phyloP scores from a whole-genome alignment of 192 early-diverging fungal species.

The Dissophora globulifera region DNA sequence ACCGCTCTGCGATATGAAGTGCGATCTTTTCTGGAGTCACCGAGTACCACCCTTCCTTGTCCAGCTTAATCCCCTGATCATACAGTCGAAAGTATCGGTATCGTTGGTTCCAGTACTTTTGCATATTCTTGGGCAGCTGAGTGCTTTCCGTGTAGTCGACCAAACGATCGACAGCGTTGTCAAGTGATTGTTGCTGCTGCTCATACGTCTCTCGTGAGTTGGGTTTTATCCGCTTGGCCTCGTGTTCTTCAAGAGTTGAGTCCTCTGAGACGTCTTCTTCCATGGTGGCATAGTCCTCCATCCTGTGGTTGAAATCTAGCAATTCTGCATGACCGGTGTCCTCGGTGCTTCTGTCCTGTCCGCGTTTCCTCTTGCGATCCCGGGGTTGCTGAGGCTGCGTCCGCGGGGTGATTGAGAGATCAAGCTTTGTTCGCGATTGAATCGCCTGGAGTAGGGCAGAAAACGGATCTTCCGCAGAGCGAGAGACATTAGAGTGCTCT shows the following conservation, averaged over 20 bases:
- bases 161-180: slow-evolving; percentile 9
- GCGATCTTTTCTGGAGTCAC: slow-evolving; percentile 95
- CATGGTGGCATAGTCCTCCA: neutral
- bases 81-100: slow-evolving; percentile 85
- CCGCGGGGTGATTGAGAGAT: slow-evolving; percentile 4
- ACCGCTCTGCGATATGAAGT: slow-evolving; percentile 77
- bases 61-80: slow-evolving; percentile 88
- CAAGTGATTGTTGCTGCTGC: slow-evolving; percentile 16
- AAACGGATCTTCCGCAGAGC: neutral
- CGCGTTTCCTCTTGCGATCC: slow-evolving; percentile 21
- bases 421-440: slow-evolving; percentile 22
- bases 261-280: neutral
- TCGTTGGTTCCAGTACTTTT: slow-evolving; percentile 84
- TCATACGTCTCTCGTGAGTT: slow-evolving; percentile 22
- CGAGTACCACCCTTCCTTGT: slow-evolving; percentile 94
- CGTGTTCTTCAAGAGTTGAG: neutral
- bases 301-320: neutral
- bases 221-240: slow-evolving; percentile 36
- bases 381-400: slow-evolving; percentile 21
- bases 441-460: slow-evolving; percentile 22
- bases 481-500: too few relatives aligned
- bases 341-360: neutral
- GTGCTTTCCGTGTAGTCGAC: slow-evolving; percentile 10
- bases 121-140: slow-evolving; percentile 34
- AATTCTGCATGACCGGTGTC: neutral